Evolutionary conservation across 1,139 yeast genomes (phyloP), one percentile per base, ranked within the genome.

Genomic region (Blastobotrys ciferrii): DNA sequence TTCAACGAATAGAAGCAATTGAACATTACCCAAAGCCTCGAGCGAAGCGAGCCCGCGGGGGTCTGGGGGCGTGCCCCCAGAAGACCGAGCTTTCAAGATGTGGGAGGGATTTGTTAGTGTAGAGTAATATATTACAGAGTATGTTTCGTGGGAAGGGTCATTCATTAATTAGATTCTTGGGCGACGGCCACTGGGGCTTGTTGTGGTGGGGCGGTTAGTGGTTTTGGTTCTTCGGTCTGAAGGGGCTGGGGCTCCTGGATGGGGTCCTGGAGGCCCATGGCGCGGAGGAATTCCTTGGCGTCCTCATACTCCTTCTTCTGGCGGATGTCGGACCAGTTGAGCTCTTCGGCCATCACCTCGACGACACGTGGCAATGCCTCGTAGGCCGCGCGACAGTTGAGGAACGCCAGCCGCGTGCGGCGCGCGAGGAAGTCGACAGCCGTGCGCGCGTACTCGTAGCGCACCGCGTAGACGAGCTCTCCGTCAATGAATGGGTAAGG

Each of bases 401-500:
- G 75, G 74, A 89, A 91, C 1, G 96, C 96, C 66, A 88, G 81
- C 70, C 98, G 82, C 49, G 95, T 84, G 75, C 98, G 84, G 74
- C 98, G 84, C 50, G 95, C 89, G 57, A 91, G 76, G 76, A 91
- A 89, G 69, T 91, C 98, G 51, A 84, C 71, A 45, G 96, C 95
- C 11, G 92, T 86, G 70, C 95, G 78, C 43, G 89, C 82, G 66
- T 88, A 88, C 73, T 91, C 98, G 70, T 87, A 79, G 57, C 81
- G 73, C 61, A 89, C 76, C 9, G 91, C 84, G 71, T 89, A 91
- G 63, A 82, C 77, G 69, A 91, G 78, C 72, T 91, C 98, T 48
- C 95, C 98, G 64, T 88, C 84, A 38, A 96, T 83, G 75, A 86
- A 89, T 54, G 97, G 96, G 70, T 87, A 91, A 59, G 83, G 84